Conservation (phyloP, 2,329 filamentous ascomycete genomes). For the Thielaviopsis ethacetica region DNA sequence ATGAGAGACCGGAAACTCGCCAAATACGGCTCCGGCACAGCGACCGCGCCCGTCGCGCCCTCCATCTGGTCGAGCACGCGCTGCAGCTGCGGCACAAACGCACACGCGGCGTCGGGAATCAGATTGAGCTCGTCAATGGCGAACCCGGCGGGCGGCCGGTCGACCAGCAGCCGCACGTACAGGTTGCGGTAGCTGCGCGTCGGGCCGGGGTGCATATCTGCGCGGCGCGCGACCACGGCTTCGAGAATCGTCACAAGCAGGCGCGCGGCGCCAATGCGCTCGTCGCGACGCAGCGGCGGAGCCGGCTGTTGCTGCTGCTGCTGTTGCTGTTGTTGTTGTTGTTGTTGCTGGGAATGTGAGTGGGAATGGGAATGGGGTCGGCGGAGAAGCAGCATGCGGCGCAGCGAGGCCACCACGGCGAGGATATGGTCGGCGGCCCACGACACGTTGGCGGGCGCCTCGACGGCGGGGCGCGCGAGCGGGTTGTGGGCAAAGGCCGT, state of each 20-base stretch:
- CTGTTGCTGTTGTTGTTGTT: no score
- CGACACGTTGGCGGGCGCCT: conserved; percentile 24
- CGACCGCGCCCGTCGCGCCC: conserved; percentile 18
- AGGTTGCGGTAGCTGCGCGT: conserved; percentile 26
- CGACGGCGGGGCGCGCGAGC: conserved; percentile 5
- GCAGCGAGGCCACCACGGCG: conserved; percentile 27
- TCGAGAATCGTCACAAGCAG: conserved; percentile 32
- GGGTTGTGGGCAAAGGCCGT: conserved; percentile 18
- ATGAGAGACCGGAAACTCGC: conserved; percentile 18
- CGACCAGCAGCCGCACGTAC: conserved; percentile 31
- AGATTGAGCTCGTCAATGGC: conserved; percentile 27
- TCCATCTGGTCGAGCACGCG: conserved; percentile 19
- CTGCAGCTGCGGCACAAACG: conserved; percentile 25
- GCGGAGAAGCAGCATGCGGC: conserved; percentile 6
- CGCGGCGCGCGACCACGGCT: conserved; percentile 25
- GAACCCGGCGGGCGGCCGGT: conserved; percentile 25
- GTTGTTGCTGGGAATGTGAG: no score
- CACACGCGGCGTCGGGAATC: conserved; percentile 28
- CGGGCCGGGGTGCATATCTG: conserved; percentile 20
- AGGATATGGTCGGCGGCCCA: conserved; percentile 35
- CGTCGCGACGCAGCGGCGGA: conserved; percentile 14
- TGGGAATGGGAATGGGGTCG: no score
- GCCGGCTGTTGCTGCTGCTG: no score
- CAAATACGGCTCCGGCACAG: conserved; percentile 19
- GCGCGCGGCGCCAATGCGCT: conserved; percentile 29